Evolutionary conservation across 2,329 filamentous ascomycete species (phyloP).

Genomic region (Aspergillus calidoustus): DNA sequence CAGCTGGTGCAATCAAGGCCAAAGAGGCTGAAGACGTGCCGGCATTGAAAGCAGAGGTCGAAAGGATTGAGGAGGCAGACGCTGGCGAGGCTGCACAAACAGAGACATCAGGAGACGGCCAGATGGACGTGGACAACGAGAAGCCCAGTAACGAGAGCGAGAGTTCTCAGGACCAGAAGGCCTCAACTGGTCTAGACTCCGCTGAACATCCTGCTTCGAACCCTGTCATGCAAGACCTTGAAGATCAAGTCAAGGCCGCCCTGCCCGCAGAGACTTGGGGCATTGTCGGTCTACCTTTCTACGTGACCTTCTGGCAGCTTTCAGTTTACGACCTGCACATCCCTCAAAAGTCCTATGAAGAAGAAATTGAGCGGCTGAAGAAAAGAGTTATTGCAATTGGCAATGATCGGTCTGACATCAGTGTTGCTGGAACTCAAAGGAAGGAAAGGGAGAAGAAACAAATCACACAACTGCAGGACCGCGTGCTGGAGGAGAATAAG

Average conservation of each 20-base stretch:
- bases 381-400: conserved; percentile 69
- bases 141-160: conserved; percentile 26
- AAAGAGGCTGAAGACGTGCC: conserved; percentile 31
- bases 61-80: conserved; percentile 42
- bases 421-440: conserved; percentile 65
- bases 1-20: conserved; percentile 23
- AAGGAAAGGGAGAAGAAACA: conserved; percentile 73
- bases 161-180: conserved; percentile 21
- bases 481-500: conserved; percentile 74
- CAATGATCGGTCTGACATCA: conserved; percentile 74
- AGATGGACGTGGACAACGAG: conserved; percentile 43
- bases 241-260: conserved; percentile 67
- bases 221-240: conserved; percentile 74
- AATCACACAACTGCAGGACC: conserved; percentile 69
- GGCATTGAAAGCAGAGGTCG: conserved; percentile 19
- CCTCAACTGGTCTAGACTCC: conserved; percentile 35
- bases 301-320: conserved; percentile 89
- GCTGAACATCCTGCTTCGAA: conserved; percentile 60
- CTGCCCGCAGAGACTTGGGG: conserved; percentile 69
- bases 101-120: conserved; percentile 26
- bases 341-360: conserved; percentile 76
- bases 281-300: conserved; percentile 78
- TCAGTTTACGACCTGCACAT: conserved; percentile 80
- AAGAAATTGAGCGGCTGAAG: conserved; percentile 71
- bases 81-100: conserved; percentile 29